Evolutionary conservation across 2,329 filamentous ascomycete species (phyloP), one percentile per base, ranked within the genome.

Genomic region (Fusarium sterilihyphosum): DNA sequence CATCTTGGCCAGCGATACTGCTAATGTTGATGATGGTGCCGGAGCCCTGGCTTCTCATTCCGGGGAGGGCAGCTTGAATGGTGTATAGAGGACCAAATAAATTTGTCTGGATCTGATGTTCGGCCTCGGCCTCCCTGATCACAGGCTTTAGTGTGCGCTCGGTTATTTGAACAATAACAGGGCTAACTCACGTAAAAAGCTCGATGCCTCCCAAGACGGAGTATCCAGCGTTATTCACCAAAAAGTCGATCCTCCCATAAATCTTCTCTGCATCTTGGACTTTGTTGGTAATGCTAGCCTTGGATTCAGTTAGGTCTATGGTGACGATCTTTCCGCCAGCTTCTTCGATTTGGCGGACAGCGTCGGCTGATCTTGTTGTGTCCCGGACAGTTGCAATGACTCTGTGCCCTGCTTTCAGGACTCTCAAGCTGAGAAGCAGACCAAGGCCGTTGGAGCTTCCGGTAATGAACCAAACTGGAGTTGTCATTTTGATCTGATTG

Each of bases 161-260:
- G 17, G 17, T 14, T 22, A 18, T 26, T 20, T 22, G 10, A 18
- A 31, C 40, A 22, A 31, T 35, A 22, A 22, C 33, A 18, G 60
- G 54, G 13, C 50, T 29, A 14, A 70, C 74, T 57, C 65, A 77
- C 26, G 77, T 82, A 59, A 83, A 81, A 2, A 77, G 56, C 46
- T 77, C 76, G 16, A 78, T 53, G 6, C 65, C 60, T 2, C 73
- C 74, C 26, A 78, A 53, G 22, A 66, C 65, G 14, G 82, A 82
- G 60, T 81, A 84, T 6, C 85, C 88, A 6, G 88, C 87, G 65
- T 87, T 87, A 73, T 89, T 89, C 47, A 89, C 83, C 9, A 90
- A 78, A 8, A 88, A 82, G 50, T 90, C 88, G 44, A 90, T 83
- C 4, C 57, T 44, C 14, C 79, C 78, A 40, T 75, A 77, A 58